Evolutionary conservation across 2,329 filamentous ascomycete species (phyloP).

Genomic region (Neonectria punicea): DNA sequence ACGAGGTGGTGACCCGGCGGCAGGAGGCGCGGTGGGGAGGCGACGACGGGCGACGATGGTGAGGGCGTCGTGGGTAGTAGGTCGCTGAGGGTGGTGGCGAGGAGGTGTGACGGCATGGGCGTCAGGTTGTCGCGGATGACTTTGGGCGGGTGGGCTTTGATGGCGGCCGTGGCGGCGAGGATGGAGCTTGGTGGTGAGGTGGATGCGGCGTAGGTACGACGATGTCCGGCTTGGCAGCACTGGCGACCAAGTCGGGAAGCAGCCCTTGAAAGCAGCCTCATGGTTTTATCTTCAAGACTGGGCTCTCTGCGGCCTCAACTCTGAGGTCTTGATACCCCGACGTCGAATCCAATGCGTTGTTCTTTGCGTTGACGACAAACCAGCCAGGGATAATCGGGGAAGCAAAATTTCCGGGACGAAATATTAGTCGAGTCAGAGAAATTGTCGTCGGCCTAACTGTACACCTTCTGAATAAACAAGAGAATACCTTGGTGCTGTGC

Average conservation of each 20-base stretch:
- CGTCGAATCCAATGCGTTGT: background rate
- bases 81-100: constrained; percentile 70
- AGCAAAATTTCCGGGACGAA: background rate
- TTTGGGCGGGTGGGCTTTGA: constrained; percentile 46
- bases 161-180: constrained; percentile 30
- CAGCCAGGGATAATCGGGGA: background rate
- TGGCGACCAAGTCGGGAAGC: constrained; percentile 15
- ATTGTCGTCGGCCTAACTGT: too few relatives aligned
- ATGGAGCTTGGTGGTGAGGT: constrained; percentile 14
- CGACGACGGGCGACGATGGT: constrained; percentile 28
- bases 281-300: background rate
- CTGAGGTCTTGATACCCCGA: background rate
- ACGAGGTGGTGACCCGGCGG: constrained; percentile 83
- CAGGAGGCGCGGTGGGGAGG: constrained; percentile 50
- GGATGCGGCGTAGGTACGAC: constrained; percentile 16
- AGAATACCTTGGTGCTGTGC: background rate
- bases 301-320: background rate
- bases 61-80: constrained; percentile 52
- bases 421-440: background rate
- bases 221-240: constrained; percentile 8
- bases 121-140: constrained; percentile 59
- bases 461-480: too few relatives aligned
- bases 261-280: constrained; percentile 13
- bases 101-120: constrained; percentile 71
- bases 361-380: background rate